These are phyloP conservation scores for Suillus cothurnatus DNA, from an alignment of 768 basidiomycete genomes.

Conservation along the genomic window DNA sequence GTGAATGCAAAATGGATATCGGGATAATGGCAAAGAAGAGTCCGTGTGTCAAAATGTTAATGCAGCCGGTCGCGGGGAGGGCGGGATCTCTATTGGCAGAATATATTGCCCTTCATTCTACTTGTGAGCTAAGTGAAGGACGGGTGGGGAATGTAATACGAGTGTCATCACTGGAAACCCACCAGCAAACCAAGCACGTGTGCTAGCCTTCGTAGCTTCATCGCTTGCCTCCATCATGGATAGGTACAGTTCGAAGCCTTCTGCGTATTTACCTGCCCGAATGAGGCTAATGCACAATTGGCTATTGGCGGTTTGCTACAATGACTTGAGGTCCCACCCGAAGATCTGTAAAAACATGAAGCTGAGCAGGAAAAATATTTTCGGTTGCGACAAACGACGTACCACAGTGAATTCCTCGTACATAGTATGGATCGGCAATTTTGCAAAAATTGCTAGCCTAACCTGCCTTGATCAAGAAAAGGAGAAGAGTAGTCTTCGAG, in stretches of 20 bases:
- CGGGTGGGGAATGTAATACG: not conserved
- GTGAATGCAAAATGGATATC: no score
- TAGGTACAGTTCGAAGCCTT: not conserved
- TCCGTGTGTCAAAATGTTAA: not conserved
- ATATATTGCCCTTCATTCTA: not conserved
- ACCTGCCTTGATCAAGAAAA: not conserved
- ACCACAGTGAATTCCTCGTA: not conserved
- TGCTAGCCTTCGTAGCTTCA: not conserved
- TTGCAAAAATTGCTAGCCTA: not conserved
- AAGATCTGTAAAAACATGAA: not conserved
- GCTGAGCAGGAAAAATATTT: not conserved
- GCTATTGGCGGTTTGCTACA: not conserved
- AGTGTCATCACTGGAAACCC: not conserved
- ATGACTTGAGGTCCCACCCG: not conserved
- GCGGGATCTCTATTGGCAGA: not conserved
- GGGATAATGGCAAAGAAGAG: not conserved
- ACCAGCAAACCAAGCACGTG: not conserved
- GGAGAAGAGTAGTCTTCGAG: not conserved
- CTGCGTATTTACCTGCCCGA: not conserved
- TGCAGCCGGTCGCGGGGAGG: not conserved
- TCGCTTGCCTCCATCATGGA: not conserved
- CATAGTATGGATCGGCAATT: not conserved
- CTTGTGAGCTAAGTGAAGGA: not conserved
- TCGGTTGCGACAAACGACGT: not conserved
- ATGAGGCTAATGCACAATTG: not conserved